Conservation (phyloP, 2,329 filamentous ascomycete species). For the Phaeosphaeriaceae sp. region DNA sequence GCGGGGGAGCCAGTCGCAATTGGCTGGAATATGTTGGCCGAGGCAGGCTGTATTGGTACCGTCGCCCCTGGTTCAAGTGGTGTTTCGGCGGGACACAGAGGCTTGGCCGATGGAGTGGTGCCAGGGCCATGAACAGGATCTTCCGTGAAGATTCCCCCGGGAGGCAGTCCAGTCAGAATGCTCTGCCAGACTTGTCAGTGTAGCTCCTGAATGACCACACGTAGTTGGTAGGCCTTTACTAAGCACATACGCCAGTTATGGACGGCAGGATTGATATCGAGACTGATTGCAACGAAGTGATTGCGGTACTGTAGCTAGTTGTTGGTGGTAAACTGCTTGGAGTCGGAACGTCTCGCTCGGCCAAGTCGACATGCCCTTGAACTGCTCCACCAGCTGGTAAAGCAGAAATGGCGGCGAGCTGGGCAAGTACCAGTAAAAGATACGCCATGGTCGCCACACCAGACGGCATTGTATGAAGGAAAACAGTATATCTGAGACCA, state of each 20-base stretch:
- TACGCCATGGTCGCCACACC: conserved; percentile 36
- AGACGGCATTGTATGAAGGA: not conserved
- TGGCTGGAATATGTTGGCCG: conserved; percentile 49
- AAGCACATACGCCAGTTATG: conserved; percentile 35
- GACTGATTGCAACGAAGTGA: conserved; percentile 38
- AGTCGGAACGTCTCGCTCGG: conserved; percentile 31
- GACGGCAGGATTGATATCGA: conserved; percentile 31
- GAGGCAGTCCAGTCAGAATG: conserved; percentile 41
- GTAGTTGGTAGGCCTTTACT: no score
- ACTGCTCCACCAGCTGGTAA: conserved; percentile 28
- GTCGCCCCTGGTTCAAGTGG: conserved; percentile 39
- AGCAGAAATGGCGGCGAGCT: conserved; percentile 29
- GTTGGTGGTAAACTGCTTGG: conserved; percentile 31
- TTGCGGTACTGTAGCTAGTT: conserved; percentile 38
- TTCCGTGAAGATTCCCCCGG: conserved; percentile 27
- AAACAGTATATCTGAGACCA: conserved; percentile 15
- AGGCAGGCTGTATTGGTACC: conserved; percentile 16
- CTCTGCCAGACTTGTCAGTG: conserved; percentile 25
- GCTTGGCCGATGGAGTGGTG: conserved; percentile 23
- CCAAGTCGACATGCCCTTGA: conserved; percentile 13
- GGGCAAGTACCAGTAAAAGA: conserved; percentile 32
- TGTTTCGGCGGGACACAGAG: conserved; percentile 36
- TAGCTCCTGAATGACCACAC: not conserved
- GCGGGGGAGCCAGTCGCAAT: conserved; percentile 52
- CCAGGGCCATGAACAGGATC: conserved; percentile 32